These are phyloP conservation scores for Diplocarpon mali DNA, from an alignment of 2,329 filamentous ascomycete species.

Conservation along the genomic window DNA sequence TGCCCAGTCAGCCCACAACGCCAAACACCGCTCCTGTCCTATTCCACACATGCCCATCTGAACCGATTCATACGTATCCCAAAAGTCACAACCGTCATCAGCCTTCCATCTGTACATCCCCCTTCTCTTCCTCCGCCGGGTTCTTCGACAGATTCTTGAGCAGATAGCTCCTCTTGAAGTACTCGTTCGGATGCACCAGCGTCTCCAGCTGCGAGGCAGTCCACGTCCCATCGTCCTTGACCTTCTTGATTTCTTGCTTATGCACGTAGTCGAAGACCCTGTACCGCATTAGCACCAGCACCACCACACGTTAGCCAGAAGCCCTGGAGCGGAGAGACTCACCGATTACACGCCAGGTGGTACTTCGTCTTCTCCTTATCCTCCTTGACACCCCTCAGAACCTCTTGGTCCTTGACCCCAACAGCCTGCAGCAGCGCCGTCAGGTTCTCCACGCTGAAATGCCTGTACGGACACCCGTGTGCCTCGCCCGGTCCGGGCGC, in stretches of 20 bases:
- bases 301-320: no score
- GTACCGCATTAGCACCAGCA: not conserved
- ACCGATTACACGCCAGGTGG: conserved; percentile 92
- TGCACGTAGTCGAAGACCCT: conserved; percentile 84
- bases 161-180: conserved; percentile 89
- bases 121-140: conserved; percentile 27
- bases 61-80: not conserved
- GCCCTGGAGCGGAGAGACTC: conserved; percentile 21
- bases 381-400: conserved; percentile 72
- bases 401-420: conserved; percentile 66
- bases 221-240: conserved; percentile 64
- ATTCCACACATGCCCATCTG: not conserved
- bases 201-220: conserved; percentile 74
- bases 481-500: conserved; percentile 77
- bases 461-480: conserved; percentile 93
- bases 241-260: conserved; percentile 64
- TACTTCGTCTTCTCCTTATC: conserved; percentile 83
- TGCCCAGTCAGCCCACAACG: not conserved
- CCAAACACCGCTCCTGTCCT: not conserved
- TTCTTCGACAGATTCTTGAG: conserved; percentile 60
- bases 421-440: conserved; percentile 62
- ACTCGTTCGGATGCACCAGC: conserved; percentile 94
- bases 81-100: not conserved
- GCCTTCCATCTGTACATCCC: conserved; percentile 46
- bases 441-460: conserved; percentile 84